A percentile compares a stretch with the other conserved stretches of the same genome.
Evolutionary conservation across 2,329 filamentous ascomycete genomes (phyloP).

Genomic region (Cercospora berteroae): DNA sequence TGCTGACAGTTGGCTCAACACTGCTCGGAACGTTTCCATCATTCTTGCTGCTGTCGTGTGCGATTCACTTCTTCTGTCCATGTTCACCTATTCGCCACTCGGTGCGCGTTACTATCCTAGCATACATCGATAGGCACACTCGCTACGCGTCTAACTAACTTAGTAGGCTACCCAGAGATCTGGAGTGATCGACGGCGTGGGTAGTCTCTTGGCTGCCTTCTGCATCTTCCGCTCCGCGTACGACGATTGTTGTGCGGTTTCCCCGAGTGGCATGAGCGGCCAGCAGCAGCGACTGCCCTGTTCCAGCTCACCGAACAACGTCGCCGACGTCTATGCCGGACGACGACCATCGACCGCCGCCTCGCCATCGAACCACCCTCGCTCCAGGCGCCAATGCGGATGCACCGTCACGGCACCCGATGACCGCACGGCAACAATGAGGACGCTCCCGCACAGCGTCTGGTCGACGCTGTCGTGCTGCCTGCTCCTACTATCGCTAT

Average conservation of each 20-base stretch:
- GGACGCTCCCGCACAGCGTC: constrained; percentile 24
- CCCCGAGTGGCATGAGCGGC: not conserved
- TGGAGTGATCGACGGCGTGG: constrained; percentile 2
- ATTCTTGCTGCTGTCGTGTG: not conserved
- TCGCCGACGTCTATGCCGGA: not conserved
- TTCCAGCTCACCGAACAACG: not conserved
- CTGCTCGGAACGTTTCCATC: not conserved
- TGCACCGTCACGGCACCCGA: not conserved
- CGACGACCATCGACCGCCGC: not conserved
- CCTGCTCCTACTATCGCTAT: constrained; percentile 29
- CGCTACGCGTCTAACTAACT: not conserved
- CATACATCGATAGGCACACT: not conserved
- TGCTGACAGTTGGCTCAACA: constrained; percentile 3
- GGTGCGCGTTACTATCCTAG: not conserved
- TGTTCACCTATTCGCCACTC: not conserved
- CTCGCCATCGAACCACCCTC: not conserved
- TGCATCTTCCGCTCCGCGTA: not conserved
- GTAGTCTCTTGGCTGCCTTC: constrained; percentile 3
- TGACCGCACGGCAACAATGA: constrained; percentile 20
- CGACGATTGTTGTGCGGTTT: not conserved
- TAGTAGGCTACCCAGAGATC: not conserved
- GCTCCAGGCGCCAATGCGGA: constrained; percentile 2
- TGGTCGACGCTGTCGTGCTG: constrained; percentile 9
- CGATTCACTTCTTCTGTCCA: not conserved
- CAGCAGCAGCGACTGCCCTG: not conserved